Evolutionary conservation across 2,329 filamentous ascomycete genomes (phyloP).

Genomic region (Gremmenia infestans): DNA sequence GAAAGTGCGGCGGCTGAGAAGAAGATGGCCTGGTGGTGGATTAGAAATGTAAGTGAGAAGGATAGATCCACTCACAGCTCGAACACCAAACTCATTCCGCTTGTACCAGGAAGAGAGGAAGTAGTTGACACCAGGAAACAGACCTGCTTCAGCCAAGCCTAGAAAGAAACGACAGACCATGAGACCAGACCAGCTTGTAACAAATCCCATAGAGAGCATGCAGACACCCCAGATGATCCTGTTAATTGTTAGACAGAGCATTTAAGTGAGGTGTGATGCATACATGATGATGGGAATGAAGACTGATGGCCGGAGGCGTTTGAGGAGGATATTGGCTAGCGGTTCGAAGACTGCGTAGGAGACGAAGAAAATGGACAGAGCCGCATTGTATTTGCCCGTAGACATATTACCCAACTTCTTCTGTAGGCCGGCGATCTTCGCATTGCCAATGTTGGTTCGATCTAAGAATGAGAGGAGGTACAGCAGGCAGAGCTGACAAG

Average conservation of each 20-base stretch:
- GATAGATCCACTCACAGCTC: slow-evolving; percentile 41
- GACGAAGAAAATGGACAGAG: slow-evolving; percentile 74
- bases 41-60: slow-evolving; percentile 49
- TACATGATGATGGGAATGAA: slow-evolving; percentile 79
- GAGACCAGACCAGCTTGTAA: slow-evolving; percentile 56
- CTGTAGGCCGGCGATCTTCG: slow-evolving; percentile 54
- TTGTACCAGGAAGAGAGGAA: slow-evolving; percentile 60
- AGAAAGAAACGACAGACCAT: slow-evolving; percentile 65
- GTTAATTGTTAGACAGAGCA: not conserved
- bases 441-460: slow-evolving; percentile 74
- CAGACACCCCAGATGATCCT: slow-evolving; percentile 40
- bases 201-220: slow-evolving; percentile 12
- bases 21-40: slow-evolving; percentile 51
- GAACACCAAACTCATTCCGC: slow-evolving; percentile 51
- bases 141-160: slow-evolving; percentile 45
- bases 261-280: not conserved
- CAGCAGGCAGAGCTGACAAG: slow-evolving; percentile 52
- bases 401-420: slow-evolving; percentile 31
- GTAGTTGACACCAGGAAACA: slow-evolving; percentile 59
- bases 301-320: slow-evolving; percentile 60
- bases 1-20: slow-evolving; percentile 49
- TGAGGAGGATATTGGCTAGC: slow-evolving; percentile 65
- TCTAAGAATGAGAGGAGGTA: slow-evolving; percentile 65
- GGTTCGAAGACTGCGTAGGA: slow-evolving; percentile 69
- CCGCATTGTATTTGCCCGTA: slow-evolving; percentile 58